Percentiles rank a stretch among this genome's conserved stretches.
Conservation (phyloP, 73 alveolate genomes). For the Loxodes magnus region DNA sequence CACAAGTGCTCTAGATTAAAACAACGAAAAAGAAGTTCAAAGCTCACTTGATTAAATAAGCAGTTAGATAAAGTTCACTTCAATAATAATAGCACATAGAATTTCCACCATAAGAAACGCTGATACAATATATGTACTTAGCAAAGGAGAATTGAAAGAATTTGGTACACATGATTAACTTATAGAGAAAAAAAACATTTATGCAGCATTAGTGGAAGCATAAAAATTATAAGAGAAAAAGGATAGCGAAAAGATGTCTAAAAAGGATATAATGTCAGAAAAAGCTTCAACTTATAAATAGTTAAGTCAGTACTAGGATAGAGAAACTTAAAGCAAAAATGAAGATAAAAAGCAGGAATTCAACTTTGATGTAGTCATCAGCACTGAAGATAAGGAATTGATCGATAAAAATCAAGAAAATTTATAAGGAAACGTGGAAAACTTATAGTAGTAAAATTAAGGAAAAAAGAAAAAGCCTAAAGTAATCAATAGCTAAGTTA, state of each 20-base stretch:
- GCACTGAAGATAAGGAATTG: no score
- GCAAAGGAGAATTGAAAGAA: constrained; percentile 27
- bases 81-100: constrained; percentile 37
- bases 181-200: constrained; percentile 17
- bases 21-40: constrained; percentile 52
- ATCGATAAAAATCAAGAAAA: no score
- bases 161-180: constrained; percentile 19
- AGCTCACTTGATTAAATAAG: constrained; percentile 41
- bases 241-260: neutral
- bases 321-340: no score
- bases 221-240: constrained; percentile 10
- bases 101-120: constrained; percentile 26
- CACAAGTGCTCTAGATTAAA: constrained; percentile 62
- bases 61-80: constrained; percentile 31
- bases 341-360: no score
- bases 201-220: constrained; percentile 20
- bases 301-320: no score
- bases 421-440: no score
- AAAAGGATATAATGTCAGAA: constrained; percentile 8
- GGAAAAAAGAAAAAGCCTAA: no score
- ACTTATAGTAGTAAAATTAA: no score
- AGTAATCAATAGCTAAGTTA: no score
- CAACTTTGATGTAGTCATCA: no score
- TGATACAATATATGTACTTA: constrained; percentile 27
- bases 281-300: neutral